Evolutionary conservation across 176 grass and related monocot species (phyloP).

Genomic region (Carex pumila): DNA sequence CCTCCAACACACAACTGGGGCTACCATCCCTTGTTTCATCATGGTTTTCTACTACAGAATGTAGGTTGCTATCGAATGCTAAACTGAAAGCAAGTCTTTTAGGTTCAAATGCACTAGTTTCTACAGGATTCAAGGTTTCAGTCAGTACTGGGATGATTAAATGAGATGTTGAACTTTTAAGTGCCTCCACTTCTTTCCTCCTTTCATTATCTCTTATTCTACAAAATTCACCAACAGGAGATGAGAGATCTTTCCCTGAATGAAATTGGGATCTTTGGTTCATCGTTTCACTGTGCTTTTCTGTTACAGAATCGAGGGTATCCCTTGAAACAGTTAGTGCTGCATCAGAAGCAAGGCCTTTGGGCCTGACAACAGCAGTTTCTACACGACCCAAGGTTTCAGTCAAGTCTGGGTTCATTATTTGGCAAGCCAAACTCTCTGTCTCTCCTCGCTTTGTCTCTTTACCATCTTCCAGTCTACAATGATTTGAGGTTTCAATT

Average conservation of each 20-base stretch:
- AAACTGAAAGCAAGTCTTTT: slow-evolving; percentile 8
- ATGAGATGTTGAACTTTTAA: background rate
- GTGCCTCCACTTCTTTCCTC: background rate
- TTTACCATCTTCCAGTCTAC: background rate
- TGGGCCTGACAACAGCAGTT: background rate
- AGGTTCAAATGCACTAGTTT: slow-evolving; percentile 2
- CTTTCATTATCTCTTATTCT: background rate
- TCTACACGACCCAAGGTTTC: background rate
- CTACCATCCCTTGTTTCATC: background rate
- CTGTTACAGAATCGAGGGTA: background rate
- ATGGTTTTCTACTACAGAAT: background rate
- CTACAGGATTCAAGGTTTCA: background rate
- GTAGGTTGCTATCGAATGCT: slow-evolving; percentile 1
- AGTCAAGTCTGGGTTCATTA: background rate
- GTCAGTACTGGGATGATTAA: background rate
- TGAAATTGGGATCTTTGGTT: background rate
- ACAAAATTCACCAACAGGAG: background rate
- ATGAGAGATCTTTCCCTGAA: background rate
- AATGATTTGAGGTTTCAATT: background rate
- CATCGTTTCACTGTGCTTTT: background rate
- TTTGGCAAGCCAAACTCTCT: background rate
- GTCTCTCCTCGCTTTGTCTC: background rate
- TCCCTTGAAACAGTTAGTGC: background rate
- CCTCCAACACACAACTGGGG: background rate
- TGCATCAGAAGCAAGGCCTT: background rate